A percentile compares a stretch with the other conserved stretches of the same genome.
These are phyloP conservation scores for Xylaria sp. DNA, from an alignment of 2,329 filamentous ascomycete species.

Conservation along the genomic window DNA sequence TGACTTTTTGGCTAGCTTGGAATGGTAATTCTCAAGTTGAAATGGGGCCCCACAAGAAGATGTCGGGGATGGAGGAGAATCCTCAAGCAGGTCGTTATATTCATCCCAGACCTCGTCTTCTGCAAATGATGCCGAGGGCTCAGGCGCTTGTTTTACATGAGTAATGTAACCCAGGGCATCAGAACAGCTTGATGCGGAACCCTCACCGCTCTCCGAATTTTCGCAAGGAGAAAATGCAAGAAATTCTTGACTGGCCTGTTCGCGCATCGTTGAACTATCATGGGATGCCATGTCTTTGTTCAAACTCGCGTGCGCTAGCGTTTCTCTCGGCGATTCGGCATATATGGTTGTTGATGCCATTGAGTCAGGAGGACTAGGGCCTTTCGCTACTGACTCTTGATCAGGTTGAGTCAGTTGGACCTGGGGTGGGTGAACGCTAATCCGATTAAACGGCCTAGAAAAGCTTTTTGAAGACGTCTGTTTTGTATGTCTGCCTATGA, in stretches of 20 bases:
- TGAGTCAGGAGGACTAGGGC: conserved; percentile 56
- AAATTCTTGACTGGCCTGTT: conserved; percentile 66
- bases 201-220: conserved; percentile 69
- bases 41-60: conserved; percentile 68
- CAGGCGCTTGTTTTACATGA: conserved; percentile 73
- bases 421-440: conserved; percentile 57
- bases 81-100: conserved; percentile 87
- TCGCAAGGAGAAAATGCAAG: conserved; percentile 78
- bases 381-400: conserved; percentile 59
- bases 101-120: conserved; percentile 96
- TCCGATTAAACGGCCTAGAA: conserved; percentile 79
- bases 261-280: conserved; percentile 44
- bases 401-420: conserved; percentile 45
- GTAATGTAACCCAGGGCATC: conserved; percentile 67
- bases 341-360: conserved; percentile 53
- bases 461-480: conserved; percentile 81
- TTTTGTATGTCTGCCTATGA: conserved; percentile 75
- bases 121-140: conserved; percentile 67
- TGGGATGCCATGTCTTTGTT: conserved; percentile 33
- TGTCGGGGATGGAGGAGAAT: conserved; percentile 63
- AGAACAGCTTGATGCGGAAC: conserved; percentile 73
- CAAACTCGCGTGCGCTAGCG: not conserved
- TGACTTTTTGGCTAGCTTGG: conserved; percentile 50
- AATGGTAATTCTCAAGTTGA: conserved; percentile 62
- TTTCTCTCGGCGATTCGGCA: conserved; percentile 43